phyloP scores from a whole-genome alignment of 2,329 filamentous ascomycete species.

The Neofusicoccum ribis region DNA sequence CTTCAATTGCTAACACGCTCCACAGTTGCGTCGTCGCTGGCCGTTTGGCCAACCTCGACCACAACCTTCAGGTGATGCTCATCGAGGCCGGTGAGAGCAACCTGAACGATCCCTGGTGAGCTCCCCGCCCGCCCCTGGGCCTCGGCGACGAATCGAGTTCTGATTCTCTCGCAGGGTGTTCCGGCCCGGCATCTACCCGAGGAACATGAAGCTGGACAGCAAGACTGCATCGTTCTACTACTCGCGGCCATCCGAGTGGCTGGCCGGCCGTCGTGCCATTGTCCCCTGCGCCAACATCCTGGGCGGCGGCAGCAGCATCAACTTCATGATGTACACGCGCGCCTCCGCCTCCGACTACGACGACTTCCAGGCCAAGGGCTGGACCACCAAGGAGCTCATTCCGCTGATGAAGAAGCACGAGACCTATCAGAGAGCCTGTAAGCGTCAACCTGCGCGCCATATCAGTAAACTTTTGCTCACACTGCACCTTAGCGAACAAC shows the following conservation, averaged over 20 bases:
- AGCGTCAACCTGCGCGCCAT: constrained; percentile 26
- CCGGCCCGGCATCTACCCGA: constrained; percentile 73
- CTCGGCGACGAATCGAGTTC: background rate
- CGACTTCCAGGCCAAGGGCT: constrained; percentile 78
- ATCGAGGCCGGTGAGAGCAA: constrained; percentile 73
- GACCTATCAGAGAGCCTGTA: constrained; percentile 67
- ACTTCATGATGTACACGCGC: constrained; percentile 79
- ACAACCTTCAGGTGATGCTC: constrained; percentile 68
- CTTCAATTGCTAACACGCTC: background rate
- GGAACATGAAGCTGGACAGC: constrained; percentile 77
- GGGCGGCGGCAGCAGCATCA: constrained; percentile 72
- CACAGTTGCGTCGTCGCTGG: constrained; percentile 49
- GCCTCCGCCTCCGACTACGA: constrained; percentile 73
- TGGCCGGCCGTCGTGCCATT: constrained; percentile 69
- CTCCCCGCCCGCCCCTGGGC: background rate
- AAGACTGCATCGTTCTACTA: constrained; percentile 83
- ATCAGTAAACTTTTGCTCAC: constrained; percentile 20
- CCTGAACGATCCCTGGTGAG: constrained; percentile 69
- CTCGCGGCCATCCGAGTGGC: constrained; percentile 70
- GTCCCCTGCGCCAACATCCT: constrained; percentile 75
- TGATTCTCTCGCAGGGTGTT: constrained; percentile 57
- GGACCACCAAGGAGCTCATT: constrained; percentile 72
- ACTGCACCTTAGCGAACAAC: constrained; percentile 44
- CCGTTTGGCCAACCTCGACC: constrained; percentile 72
- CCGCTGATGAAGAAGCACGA: constrained; percentile 80